Base-by-base conservation (phyloP, 1,139 yeast genomes). In the Blastobotrys serpentis region DNA sequence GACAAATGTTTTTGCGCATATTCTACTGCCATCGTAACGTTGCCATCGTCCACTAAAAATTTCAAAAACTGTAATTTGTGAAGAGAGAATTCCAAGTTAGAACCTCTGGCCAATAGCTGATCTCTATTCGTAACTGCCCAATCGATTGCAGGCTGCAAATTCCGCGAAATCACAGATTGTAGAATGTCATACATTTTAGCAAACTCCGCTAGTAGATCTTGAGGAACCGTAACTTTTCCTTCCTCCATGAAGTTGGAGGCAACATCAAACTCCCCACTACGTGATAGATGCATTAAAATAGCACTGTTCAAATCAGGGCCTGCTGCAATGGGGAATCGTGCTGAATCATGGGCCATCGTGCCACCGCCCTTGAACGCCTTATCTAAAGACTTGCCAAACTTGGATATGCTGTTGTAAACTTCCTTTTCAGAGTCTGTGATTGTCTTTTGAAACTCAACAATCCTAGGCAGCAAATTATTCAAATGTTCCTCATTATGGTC, bases 1-100 rank as follows among this genome's bases (percentile, higher is more conserved):
- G 80, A 67, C 59, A 84, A 77, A 55, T 81, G 69, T 22, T 67
- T 68, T 51, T 74, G 76, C 1, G 87, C 83, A 58, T 83, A 84
- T 16, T 68, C 56, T 57, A 79, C 74, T 1, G 88, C 87, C 8
- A 46, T 49, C 37, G 49, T 29, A 22, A 50, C 50, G 44, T 56
- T 57, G n/a, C 50, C 47, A 19, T 52, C 54, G 4, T 53, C 56
- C 13, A 52, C 41, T 13, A 78, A 70, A 21, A 58, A 59, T 45
- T 59, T 56, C 23, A 63, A 54, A 56, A 77, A 84, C 58, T 83
- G 82, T 19, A 82, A 69, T 61, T 78, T 74, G 65, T 84, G 89
- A 52, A 85, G 71, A 56, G 76, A 75, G 68, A 84, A 83, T 63
- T 82, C 87, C 36, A 84, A 57, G 45, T 75, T 74, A 33, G 69